Evolutionary conservation across 192 early-diverging fungal species (phyloP), one percentile per base, ranked within the genome.

Genomic region (Allomyces macrogynus): DNA sequence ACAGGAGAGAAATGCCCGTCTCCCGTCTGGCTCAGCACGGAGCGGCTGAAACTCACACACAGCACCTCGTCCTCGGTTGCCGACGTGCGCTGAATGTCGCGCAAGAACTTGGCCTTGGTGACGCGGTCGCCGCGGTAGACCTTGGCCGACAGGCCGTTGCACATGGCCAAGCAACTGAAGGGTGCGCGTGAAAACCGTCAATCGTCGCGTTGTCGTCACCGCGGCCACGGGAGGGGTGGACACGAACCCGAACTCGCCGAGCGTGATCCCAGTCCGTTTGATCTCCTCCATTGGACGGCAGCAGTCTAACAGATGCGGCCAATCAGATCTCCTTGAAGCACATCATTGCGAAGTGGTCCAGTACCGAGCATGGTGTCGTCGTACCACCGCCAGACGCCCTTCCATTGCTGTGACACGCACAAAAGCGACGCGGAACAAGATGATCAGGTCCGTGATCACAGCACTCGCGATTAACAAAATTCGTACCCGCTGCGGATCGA

Each of bases 361-460:
- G 49, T 57, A 57, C 49, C 49, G 49, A 78, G 61, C 72, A 73
- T 76, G 25, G 14, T 44, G 62, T 78, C 76, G 26, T 72, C 74
- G 65, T 70, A 78, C 76, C 76, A 78, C 32, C 76, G 61, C 76
- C 76, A 78, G 16, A 64, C 62, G 10, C 54, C 74, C 69, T 74
- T 73, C 76, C 76, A 78, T 66, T 66, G 69, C 65, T 70, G 49
- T 27, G 32, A 40, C 3, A 7, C 32, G 32, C 32, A 8, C 26
- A 3, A 40, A 2, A 40, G 26, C 32, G 32, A 3, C 7, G 32
- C 32, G 32, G 7, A 0, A 40, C 32, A 8, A 40, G 3, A 7
- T 7, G 32, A 40, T 40, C 32, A 40, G 32, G 32, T 40, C 32
- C 32, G 32, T 40, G 32, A 40, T 40, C 32, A 40, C 0, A 7